Conservation (phyloP, 495 filamentous ascomycete species). For the Choiromyces venosus region DNA sequence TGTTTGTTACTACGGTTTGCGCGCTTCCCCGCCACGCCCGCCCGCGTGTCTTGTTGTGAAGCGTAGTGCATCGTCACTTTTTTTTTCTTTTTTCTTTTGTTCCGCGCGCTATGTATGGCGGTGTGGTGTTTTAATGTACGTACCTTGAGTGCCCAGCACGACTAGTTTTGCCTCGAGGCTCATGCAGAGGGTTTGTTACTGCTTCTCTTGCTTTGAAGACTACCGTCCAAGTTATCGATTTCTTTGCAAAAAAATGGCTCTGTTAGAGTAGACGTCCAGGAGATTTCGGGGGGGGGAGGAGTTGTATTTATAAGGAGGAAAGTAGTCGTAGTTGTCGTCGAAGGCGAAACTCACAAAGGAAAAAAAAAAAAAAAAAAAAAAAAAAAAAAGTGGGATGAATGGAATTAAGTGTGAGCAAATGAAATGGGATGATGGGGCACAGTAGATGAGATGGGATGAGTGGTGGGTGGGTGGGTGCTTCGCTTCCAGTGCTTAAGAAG, state of each 20-base stretch:
- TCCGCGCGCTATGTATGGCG: background rate
- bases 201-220: background rate
- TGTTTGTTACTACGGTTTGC: too few relatives aligned
- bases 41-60: too few relatives aligned
- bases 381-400: slow-evolving; percentile 17
- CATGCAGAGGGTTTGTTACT: slow-evolving; percentile 45
- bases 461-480: background rate
- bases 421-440: slow-evolving; percentile 3
- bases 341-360: background rate
- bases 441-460: background rate
- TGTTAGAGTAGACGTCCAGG: too few relatives aligned
- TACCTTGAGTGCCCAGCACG: slow-evolving; percentile 75
- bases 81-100: too few relatives aligned
- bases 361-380: slow-evolving; percentile 8
- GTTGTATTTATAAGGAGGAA: too few relatives aligned
- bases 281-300: background rate
- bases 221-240: background rate
- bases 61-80: too few relatives aligned
- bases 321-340: too few relatives aligned
- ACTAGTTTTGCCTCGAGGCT: slow-evolving; percentile 90
- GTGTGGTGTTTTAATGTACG: too few relatives aligned
- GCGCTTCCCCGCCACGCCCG: too few relatives aligned
- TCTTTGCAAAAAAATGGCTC: background rate
- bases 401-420: background rate
- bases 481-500: background rate